Evolutionary conservation across 2,329 filamentous ascomycete species (phyloP).

Genomic region (Stagonosporopsis tanaceti): DNA sequence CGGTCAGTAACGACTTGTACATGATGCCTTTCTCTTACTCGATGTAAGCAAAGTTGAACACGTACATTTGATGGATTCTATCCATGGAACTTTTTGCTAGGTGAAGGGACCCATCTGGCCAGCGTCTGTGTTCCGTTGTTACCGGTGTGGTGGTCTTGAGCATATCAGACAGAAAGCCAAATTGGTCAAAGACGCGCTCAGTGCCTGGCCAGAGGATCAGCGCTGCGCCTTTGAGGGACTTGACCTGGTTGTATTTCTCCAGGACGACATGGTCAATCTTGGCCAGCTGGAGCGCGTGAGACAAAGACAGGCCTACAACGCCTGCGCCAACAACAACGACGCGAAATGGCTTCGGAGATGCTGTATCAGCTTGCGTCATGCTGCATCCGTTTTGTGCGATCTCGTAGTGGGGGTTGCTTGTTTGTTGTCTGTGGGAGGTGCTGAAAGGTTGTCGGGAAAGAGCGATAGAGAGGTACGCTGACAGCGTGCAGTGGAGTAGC

Average conservation of each 20-base stretch:
- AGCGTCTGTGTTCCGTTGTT: conserved; percentile 17
- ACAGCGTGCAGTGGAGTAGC: not conserved
- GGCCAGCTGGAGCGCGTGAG: conserved; percentile 29
- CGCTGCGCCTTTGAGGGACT: conserved; percentile 32
- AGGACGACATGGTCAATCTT: conserved; percentile 37
- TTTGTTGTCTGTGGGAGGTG: not conserved
- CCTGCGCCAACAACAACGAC: conserved; percentile 32
- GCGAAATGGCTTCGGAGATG: conserved; percentile 21
- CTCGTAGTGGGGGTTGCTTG: not conserved
- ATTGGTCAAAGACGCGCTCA: conserved; percentile 34
- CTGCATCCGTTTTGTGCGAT: not conserved
- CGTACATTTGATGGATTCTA: conserved; percentile 9
- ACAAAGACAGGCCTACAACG: conserved; percentile 29
- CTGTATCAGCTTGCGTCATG: conserved; percentile 10
- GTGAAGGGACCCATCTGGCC: conserved; percentile 25
- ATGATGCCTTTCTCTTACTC: not conserved
- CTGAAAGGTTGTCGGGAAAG: not conserved
- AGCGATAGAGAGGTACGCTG: not conserved
- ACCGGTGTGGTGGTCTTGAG: conserved; percentile 18
- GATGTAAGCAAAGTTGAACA: not conserved
- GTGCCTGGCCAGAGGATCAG: conserved; percentile 32
- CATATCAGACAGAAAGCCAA: conserved; percentile 28
- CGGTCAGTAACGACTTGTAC: not conserved
- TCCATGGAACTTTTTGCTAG: not conserved
- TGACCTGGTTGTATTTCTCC: conserved; percentile 31